phyloP scores from a whole-genome alignment of 2,329 filamentous ascomycete genomes.

The Fusarium veterinarium region DNA sequence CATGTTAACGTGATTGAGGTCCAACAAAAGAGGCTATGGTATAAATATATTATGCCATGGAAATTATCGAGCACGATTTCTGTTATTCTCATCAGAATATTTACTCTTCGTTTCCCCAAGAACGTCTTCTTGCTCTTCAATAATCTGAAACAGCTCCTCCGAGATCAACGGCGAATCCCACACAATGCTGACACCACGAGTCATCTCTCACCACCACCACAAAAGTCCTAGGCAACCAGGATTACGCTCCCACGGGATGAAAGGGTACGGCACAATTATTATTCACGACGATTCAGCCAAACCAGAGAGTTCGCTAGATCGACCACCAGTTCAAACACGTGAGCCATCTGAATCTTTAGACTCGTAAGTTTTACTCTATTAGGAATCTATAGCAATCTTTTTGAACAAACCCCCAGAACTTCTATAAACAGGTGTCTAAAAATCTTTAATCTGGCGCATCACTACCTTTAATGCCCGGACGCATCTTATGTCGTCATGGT shows the following conservation, averaged over 20 bases:
- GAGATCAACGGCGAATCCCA: neutral
- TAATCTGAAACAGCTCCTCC: neutral
- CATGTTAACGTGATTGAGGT: neutral
- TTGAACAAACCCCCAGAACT: neutral
- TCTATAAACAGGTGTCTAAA: constrained; percentile 1
- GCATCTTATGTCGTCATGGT: constrained; percentile 10
- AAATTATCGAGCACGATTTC: neutral
- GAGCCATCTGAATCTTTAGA: neutral
- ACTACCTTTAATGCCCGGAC: constrained; percentile 3
- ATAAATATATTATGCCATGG: neutral
- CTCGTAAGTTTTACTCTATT: neutral
- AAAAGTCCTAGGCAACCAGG: neutral
- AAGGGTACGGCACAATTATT: neutral
- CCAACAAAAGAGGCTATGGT: neutral
- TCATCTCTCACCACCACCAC: neutral
- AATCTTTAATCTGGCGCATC: constrained; percentile 17
- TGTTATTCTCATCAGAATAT: neutral
- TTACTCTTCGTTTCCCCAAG: neutral
- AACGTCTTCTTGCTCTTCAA: neutral
- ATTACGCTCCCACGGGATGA: neutral
- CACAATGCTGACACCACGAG: neutral
- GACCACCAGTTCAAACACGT: neutral
- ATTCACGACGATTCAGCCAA: neutral
- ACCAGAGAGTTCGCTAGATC: neutral
- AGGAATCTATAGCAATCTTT: neutral